A percentile compares a stretch with the other conserved stretches of the same genome.
phyloP scores from a whole-genome alignment of 2,329 filamentous ascomycete genomes.

The Fusarium subtropicale region DNA sequence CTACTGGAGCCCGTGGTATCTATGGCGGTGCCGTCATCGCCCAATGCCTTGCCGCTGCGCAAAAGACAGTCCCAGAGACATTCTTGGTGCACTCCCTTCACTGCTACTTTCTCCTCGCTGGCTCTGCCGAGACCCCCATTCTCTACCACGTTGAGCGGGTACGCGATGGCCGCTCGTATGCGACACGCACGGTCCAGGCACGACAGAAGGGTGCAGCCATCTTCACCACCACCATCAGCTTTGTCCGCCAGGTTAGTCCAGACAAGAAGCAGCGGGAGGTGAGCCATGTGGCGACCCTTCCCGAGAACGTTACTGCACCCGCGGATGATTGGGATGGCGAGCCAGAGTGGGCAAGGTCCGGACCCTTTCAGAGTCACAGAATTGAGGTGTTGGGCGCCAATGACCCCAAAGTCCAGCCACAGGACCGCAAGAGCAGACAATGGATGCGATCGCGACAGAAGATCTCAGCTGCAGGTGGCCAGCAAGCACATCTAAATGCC shows the following conservation, averaged over 20 bases:
- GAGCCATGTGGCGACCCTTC: conserved; percentile 73
- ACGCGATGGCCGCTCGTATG: conserved; percentile 88
- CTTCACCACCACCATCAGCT: conserved; percentile 95
- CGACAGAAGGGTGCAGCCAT: conserved; percentile 88
- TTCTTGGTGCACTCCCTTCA: conserved; percentile 96
- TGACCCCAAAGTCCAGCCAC: conserved; percentile 62
- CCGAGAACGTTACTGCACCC: conserved; percentile 55
- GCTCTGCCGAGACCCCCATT: conserved; percentile 84
- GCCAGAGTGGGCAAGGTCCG: conserved; percentile 62
- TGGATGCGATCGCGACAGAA: conserved; percentile 81
- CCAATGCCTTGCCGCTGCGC: conserved; percentile 87
- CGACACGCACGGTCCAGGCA: conserved; percentile 95
- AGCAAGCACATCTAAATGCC: conserved; percentile 84
- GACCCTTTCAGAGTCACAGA: conserved; percentile 61
- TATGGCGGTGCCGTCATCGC: conserved; percentile 95
- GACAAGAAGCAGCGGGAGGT: conserved; percentile 67
- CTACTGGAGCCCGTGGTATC: conserved; percentile 89
- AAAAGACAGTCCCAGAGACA: conserved; percentile 82
- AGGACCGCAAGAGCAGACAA: conserved; percentile 75
- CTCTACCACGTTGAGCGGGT: conserved; percentile 96
- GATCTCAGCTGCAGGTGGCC: conserved; percentile 79
- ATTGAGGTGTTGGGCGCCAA: conserved; percentile 55
- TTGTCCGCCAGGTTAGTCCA: conserved; percentile 74
- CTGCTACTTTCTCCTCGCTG: conserved; percentile 97
- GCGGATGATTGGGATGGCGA: conserved; percentile 57